phyloP scores from a whole-genome alignment of 73 alveolate genomes.

The Paramecium pentaurelia region DNA sequence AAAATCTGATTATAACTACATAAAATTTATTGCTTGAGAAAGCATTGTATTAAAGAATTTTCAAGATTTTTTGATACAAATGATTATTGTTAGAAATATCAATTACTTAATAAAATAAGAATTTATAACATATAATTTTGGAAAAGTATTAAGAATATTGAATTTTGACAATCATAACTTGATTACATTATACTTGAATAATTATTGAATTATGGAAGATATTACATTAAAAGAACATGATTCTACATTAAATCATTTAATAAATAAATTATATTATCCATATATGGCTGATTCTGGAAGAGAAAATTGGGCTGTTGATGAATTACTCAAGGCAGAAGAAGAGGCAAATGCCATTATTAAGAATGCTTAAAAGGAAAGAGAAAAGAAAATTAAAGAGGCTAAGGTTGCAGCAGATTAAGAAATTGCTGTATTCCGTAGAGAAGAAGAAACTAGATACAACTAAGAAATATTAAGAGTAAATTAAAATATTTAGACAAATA shows the following conservation, averaged over 20 bases:
- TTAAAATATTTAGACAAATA: neutral
- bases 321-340: slow-evolving; percentile 58
- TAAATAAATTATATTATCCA: neutral
- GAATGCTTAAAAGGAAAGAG: slow-evolving; percentile 58
- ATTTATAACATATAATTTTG: neutral
- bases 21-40: too few relatives aligned
- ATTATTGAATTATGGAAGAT: neutral
- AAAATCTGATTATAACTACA: too few relatives aligned
- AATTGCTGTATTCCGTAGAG: slow-evolving; percentile 55
- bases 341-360: slow-evolving; percentile 62
- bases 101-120: neutral
- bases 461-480: slow-evolving; percentile 39
- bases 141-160: neutral
- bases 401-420: slow-evolving; percentile 64
- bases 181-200: neutral
- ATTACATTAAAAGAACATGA: neutral
- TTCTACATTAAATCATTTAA: neutral
- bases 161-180: neutral
- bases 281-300: slow-evolving; percentile 40
- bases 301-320: slow-evolving; percentile 62
- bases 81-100: too few relatives aligned
- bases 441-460: slow-evolving; percentile 58
- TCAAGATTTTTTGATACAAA: too few relatives aligned
- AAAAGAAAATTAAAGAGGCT: slow-evolving; percentile 61
- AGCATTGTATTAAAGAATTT: too few relatives aligned